Evolutionary conservation across 164 flowering plant species (phyloP).

Genomic region (Magnolia officinalis): DNA sequence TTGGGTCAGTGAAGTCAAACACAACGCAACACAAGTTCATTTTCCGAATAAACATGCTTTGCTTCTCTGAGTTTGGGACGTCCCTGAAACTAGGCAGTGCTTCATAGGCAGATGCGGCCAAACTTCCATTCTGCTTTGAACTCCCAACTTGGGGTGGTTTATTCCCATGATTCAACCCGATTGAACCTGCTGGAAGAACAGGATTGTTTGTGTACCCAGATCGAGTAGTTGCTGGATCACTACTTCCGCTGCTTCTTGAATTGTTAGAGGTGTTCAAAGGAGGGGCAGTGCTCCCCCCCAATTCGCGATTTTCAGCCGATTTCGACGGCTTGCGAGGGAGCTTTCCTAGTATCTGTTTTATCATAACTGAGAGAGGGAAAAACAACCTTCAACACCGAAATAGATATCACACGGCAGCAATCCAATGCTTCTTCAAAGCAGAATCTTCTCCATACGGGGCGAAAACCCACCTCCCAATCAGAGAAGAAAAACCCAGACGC

Average conservation of each 20-base stretch:
- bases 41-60: conserved; percentile 56
- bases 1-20: conserved; percentile 72
- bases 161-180: conserved; percentile 17
- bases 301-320: conserved; percentile 34
- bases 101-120: conserved; percentile 37
- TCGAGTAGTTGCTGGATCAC: conserved; percentile 22
- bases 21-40: conserved; percentile 57
- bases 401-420: neutral
- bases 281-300: conserved; percentile 15
- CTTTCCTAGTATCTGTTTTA: conserved; percentile 56
- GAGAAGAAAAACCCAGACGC: neutral
- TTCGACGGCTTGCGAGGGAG: conserved; percentile 59
- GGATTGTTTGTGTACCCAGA: conserved; percentile 10
- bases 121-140: conserved; percentile 5
- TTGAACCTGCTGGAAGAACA: conserved; percentile 1
- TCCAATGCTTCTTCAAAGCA: neutral
- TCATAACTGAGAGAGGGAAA: conserved; percentile 26
- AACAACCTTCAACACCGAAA: neutral
- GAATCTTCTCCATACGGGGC: neutral
- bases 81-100: conserved; percentile 68
- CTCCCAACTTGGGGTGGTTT: conserved; percentile 21
- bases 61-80: conserved; percentile 68
- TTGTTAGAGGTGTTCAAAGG: conserved; percentile 23
- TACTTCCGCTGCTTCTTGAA: conserved; percentile 35
- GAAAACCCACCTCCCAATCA: neutral